Conservation (phyloP, 2,329 filamentous ascomycete species). For the Neopestalotiopsis clavispora region DNA sequence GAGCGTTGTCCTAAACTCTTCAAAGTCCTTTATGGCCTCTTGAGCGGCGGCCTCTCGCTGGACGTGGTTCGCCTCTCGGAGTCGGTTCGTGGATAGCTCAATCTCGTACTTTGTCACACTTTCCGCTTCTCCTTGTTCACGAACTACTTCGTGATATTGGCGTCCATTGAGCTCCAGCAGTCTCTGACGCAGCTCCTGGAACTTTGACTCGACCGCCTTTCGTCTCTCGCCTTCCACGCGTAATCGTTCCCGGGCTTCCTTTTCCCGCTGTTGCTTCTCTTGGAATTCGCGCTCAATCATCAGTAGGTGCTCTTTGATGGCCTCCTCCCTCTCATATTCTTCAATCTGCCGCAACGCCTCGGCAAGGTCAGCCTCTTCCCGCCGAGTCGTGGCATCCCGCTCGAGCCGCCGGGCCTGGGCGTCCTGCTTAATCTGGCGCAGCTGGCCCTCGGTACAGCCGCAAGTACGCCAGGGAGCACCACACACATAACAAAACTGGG, state of each 20-base stretch:
- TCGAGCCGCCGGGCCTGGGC: constrained; percentile 40
- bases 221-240: constrained; percentile 46
- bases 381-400: constrained; percentile 38
- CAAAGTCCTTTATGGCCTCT: constrained; percentile 34
- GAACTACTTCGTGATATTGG: constrained; percentile 44
- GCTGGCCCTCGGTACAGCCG: constrained; percentile 59
- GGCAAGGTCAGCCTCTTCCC: constrained; percentile 39
- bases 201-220: constrained; percentile 43
- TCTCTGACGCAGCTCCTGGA: constrained; percentile 38
- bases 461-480: constrained; percentile 75
- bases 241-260: constrained; percentile 43
- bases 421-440: constrained; percentile 43
- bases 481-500: constrained; percentile 86
- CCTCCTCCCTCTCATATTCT: constrained; percentile 53
- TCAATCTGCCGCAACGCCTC: constrained; percentile 51
- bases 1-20: constrained; percentile 39
- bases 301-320: constrained; percentile 43
- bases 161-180: constrained; percentile 47
- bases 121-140: constrained; percentile 43
- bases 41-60: constrained; percentile 37
- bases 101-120: constrained; percentile 30
- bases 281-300: constrained; percentile 42
- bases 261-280: constrained; percentile 42
- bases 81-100: constrained; percentile 31
- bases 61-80: constrained; percentile 37